Evolutionary conservation across 2,329 filamentous ascomycete genomes (phyloP).

Genomic region (Cladosporium oxysporum): DNA sequence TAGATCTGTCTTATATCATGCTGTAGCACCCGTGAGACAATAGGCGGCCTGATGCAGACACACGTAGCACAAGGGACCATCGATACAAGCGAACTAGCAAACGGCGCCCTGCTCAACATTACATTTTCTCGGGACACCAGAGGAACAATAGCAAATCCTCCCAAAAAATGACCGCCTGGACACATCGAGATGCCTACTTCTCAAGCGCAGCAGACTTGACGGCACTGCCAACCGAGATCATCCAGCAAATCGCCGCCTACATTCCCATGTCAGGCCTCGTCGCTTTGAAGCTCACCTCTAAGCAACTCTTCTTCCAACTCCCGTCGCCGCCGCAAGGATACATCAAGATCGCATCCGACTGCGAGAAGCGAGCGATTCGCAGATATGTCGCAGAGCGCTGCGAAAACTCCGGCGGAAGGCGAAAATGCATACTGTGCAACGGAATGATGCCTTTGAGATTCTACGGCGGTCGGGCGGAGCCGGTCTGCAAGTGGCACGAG

Average conservation of each 20-base stretch:
- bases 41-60: background rate
- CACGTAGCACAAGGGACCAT: conserved; percentile 3
- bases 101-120: background rate
- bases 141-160: background rate
- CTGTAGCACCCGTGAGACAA: background rate
- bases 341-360: conserved; percentile 26
- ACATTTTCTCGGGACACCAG: background rate
- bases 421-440: conserved; percentile 31
- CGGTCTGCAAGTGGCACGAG: conserved; percentile 29
- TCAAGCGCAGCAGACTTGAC: conserved; percentile 12
- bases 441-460: conserved; percentile 22
- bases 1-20: conserved; percentile 3
- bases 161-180: background rate
- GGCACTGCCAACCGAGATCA: conserved; percentile 41
- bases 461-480: conserved; percentile 21
- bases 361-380: conserved; percentile 29
- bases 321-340: conserved; percentile 24
- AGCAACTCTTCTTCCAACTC: conserved; percentile 32
- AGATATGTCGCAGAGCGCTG: conserved; percentile 29
- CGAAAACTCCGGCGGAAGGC: conserved; percentile 25
- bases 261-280: conserved; percentile 41
- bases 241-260: conserved; percentile 36
- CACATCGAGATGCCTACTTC: background rate
- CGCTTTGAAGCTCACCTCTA: conserved; percentile 42
- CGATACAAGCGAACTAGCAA: background rate